phyloP scores from a whole-genome alignment of 495 filamentous ascomycete species.

The Staphylotrichum longicolle region DNA sequence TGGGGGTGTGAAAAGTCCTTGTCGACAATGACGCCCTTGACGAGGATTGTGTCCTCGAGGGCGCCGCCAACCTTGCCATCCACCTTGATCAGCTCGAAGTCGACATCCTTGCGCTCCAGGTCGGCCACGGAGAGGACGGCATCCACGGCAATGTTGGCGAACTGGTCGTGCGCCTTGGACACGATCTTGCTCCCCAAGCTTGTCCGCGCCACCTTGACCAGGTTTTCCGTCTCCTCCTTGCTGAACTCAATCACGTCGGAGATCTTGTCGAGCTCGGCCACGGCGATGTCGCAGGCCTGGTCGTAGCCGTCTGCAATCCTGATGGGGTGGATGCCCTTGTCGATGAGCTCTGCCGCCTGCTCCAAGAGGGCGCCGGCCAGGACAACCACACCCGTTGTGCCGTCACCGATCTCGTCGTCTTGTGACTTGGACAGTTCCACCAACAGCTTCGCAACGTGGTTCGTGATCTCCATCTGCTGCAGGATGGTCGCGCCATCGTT shows the following conservation, averaged over 20 bases:
- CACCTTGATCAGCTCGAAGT: slow-evolving; percentile 99
- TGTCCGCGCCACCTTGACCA: slow-evolving; percentile 91
- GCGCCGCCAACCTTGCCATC: slow-evolving; percentile 96
- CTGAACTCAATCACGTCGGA: slow-evolving; percentile 87
- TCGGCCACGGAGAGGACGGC: slow-evolving; percentile 96
- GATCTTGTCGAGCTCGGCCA: slow-evolving; percentile 87
- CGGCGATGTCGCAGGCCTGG: slow-evolving; percentile 92
- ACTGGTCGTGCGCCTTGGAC: slow-evolving; percentile 97
- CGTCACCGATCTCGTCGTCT: slow-evolving; percentile 98
- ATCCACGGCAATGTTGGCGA: slow-evolving; percentile 94
- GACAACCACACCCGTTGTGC: slow-evolving; percentile 97
- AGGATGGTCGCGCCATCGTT: slow-evolving; percentile 99
- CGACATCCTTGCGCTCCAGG: slow-evolving; percentile 92
- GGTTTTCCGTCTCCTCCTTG: slow-evolving; percentile 70
- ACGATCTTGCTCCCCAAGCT: slow-evolving; percentile 99
- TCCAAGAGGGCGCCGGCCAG: slow-evolving; percentile 92
- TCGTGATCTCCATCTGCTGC: slow-evolving; percentile 97
- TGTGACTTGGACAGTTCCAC: slow-evolving; percentile 99
- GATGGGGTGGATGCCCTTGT: slow-evolving; percentile 99
- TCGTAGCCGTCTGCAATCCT: slow-evolving; percentile 98
- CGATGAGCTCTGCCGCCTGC: slow-evolving; percentile 96
- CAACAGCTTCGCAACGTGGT: slow-evolving; percentile 94
- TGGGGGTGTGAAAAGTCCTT: slow-evolving; percentile 99
- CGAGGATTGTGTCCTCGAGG: slow-evolving; percentile 90
- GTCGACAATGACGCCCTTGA: slow-evolving; percentile 97